Conservation (phyloP, 2,329 filamentous ascomycete genomes). For the Kalaharituber pfeilii region DNA sequence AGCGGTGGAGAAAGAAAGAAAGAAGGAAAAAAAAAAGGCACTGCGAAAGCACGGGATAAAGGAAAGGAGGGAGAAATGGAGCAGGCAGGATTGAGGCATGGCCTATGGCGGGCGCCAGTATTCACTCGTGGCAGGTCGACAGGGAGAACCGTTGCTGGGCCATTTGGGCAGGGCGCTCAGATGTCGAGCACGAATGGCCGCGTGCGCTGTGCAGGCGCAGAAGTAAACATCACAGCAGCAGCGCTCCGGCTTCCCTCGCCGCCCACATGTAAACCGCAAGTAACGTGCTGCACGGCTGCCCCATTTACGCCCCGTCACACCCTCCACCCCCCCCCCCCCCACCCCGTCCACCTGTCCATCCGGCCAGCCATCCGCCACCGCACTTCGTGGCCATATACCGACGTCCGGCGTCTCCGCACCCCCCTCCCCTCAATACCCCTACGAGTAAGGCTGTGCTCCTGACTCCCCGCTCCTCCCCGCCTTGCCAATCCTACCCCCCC, state of each 20-base stretch:
- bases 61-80: no score
- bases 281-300: neutral
- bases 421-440: neutral
- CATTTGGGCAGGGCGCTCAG: no score
- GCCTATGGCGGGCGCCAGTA: no score
- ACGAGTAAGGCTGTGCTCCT: neutral
- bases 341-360: neutral
- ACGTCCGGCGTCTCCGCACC: neutral
- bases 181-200: no score
- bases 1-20: no score
- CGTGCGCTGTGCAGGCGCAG: constrained; percentile 29
- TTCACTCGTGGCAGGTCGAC: no score
- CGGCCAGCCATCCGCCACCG: neutral
- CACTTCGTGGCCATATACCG: neutral
- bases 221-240: constrained; percentile 18
- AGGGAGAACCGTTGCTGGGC: no score
- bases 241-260: neutral
- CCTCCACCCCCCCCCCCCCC: neutral
- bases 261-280: neutral
- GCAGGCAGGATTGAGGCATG: no score
- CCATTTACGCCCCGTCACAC: neutral
- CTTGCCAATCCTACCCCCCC: neutral
- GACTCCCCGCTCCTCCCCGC: neutral
- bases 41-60: no score
- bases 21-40: no score